Percentiles rank a stretch among this genome's conserved stretches.
Conservation (phyloP, 2,329 filamentous ascomycete genomes). For the Clonostachys solani region DNA sequence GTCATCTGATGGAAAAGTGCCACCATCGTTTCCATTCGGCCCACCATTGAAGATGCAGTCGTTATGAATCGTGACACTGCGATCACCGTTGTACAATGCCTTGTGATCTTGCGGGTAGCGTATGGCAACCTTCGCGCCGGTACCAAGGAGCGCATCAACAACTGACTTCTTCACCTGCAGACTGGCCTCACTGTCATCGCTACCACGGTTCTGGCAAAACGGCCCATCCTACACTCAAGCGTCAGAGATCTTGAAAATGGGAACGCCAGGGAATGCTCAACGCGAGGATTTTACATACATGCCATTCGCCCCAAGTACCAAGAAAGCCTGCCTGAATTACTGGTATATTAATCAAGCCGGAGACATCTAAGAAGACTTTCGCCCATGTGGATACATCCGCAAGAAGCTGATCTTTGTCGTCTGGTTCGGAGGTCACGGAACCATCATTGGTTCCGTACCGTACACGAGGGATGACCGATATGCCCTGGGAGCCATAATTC, state of each 20-base stretch:
- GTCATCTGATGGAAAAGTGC: slow-evolving; percentile 6
- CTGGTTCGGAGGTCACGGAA: slow-evolving; percentile 2
- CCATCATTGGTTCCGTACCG: slow-evolving; percentile 6
- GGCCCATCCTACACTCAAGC: slow-evolving; percentile 3
- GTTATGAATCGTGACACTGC: slow-evolving; percentile 24
- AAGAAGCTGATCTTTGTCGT: slow-evolving; percentile 3
- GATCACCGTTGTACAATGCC: slow-evolving; percentile 3
- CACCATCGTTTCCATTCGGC: slow-evolving; percentile 9
- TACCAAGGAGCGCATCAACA: slow-evolving; percentile 2
- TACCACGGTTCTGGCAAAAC: slow-evolving; percentile 3
- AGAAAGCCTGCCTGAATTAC: slow-evolving; percentile 10
- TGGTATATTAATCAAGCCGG: slow-evolving; percentile 5
- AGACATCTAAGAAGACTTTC: slow-evolving; percentile 4
- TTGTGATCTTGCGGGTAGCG: slow-evolving; percentile 8
- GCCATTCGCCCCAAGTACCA: slow-evolving; percentile 10
- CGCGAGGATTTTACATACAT: slow-evolving; percentile 3
- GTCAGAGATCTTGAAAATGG: not conserved
- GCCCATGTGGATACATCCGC: slow-evolving; percentile 4
- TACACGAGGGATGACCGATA: slow-evolving; percentile 7
- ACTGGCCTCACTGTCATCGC: slow-evolving; percentile 1
- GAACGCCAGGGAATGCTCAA: not conserved
- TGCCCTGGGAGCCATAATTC: slow-evolving; percentile 6
- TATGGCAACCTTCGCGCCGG: slow-evolving; percentile 6
- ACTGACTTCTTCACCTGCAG: slow-evolving; percentile 3
- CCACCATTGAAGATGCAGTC: slow-evolving; percentile 21